phyloP scores from a whole-genome alignment of 2,329 filamentous ascomycete species.

The Trichophyton schoenleinii region DNA sequence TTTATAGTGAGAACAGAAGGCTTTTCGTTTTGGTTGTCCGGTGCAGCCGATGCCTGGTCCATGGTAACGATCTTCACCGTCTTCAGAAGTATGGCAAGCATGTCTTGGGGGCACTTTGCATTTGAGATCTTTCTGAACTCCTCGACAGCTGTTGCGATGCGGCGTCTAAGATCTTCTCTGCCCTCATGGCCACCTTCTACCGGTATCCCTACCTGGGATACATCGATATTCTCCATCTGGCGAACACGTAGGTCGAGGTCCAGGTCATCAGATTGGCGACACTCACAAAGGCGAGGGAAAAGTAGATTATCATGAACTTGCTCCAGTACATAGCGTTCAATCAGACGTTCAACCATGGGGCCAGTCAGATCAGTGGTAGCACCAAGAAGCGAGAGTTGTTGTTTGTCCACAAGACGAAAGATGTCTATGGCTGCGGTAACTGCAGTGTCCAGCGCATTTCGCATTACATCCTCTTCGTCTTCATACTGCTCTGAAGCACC shows the following conservation, averaged over 20 bases:
- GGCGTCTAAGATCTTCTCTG: constrained; percentile 67
- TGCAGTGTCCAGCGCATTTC: constrained; percentile 76
- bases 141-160: constrained; percentile 67
- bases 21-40: constrained; percentile 33
- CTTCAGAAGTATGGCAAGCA: constrained; percentile 66
- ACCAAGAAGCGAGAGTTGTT: constrained; percentile 80
- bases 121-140: constrained; percentile 76
- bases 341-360: constrained; percentile 79
- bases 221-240: constrained; percentile 86
- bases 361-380: constrained; percentile 90
- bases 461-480: constrained; percentile 84
- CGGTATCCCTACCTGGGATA: constrained; percentile 82
- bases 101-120: constrained; percentile 72
- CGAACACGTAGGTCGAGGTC: constrained; percentile 82
- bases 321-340: constrained; percentile 87
- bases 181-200: constrained; percentile 66
- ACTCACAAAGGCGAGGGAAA: constrained; percentile 67
- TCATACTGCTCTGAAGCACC: constrained; percentile 61
- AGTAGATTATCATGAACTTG: constrained; percentile 76
- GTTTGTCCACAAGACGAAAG: constrained; percentile 90
- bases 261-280: constrained; percentile 68
- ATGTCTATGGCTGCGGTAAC: constrained; percentile 89
- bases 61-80: constrained; percentile 73
- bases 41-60: constrained; percentile 26
- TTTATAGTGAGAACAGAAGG: constrained; percentile 53